A percentile compares a stretch with the other conserved stretches of the same genome.
These are phyloP conservation scores for Hericium erinaceus DNA, from an alignment of 768 basidiomycete genomes.

Conservation along the genomic window DNA sequence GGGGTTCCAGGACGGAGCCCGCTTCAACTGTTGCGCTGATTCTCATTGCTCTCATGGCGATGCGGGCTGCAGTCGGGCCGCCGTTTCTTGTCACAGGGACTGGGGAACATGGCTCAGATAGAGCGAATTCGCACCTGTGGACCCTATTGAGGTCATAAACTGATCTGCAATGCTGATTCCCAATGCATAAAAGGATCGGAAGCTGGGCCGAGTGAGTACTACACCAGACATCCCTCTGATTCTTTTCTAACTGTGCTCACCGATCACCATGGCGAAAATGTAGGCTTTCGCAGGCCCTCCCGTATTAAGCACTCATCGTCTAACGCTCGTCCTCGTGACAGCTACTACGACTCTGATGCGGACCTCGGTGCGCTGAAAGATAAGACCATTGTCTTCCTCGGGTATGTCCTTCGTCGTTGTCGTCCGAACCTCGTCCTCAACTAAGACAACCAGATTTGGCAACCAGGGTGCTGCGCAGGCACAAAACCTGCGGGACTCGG, in stretches of 20 bases:
- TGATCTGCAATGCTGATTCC: too few species aligned
- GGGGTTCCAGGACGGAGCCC: background rate
- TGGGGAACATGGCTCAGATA: too few species aligned
- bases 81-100: background rate
- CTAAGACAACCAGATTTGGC: slow-evolving; percentile 35
- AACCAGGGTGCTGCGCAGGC: slow-evolving; percentile 62
- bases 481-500: slow-evolving; percentile 55
- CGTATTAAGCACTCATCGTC: background rate
- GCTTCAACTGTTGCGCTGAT: background rate
- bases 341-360: slow-evolving; percentile 58
- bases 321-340: slow-evolving; percentile 12
- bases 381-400: slow-evolving; percentile 52
- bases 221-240: too few species aligned
- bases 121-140: too few species aligned
- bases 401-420: slow-evolving; percentile 25
- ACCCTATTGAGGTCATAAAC: too few species aligned
- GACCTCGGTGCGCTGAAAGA: slow-evolving; percentile 35
- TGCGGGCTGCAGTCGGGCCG: background rate
- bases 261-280: slow-evolving; percentile 42
- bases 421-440: background rate
- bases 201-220: too few species aligned
- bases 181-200: too few species aligned
- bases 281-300: slow-evolving; percentile 13
- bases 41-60: background rate
- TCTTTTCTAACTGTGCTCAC: too few species aligned